A percentile compares a stretch with the other conserved stretches of the same genome.
These are phyloP conservation scores for Fraxinus xanthoxyloides DNA, from an alignment of 305 asterid species.

Conservation along the genomic window DNA sequence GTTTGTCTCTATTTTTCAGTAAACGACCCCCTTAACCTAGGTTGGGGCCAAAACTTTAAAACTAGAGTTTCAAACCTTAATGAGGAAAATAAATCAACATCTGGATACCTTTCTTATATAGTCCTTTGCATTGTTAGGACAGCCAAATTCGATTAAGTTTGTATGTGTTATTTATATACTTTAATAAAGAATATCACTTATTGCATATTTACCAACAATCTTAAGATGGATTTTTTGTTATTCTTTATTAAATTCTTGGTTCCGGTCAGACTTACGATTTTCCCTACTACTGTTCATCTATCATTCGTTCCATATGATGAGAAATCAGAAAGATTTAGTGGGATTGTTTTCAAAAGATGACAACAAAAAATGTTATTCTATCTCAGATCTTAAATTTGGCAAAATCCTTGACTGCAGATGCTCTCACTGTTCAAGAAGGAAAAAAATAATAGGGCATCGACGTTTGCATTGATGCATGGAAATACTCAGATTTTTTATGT, in stretches of 20 bases:
- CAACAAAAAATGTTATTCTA: not conserved
- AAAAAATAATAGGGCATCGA: not conserved
- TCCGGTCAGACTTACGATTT: not conserved
- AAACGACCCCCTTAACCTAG: conserved; percentile 3
- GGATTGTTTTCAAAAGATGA: not conserved
- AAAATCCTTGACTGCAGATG: no score
- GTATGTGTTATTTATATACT: not conserved
- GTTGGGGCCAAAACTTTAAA: not conserved
- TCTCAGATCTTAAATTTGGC: not conserved
- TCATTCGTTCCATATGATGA: not conserved
- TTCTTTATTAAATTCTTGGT: not conserved
- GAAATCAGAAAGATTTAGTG: not conserved
- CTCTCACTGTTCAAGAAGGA: not conserved
- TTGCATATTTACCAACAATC: not conserved
- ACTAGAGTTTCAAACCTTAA: not conserved
- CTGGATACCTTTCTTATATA: not conserved
- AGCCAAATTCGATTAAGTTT: not conserved
- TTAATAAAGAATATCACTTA: no score
- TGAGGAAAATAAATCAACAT: not conserved
- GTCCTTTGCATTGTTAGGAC: not conserved
- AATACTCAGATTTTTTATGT: not conserved
- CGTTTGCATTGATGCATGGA: not conserved
- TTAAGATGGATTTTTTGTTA: not conserved
- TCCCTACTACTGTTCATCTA: not conserved
- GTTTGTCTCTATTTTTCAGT: not conserved